Base-by-base conservation (phyloP, 768 basidiomycete genomes). In the Leccinum broughii region DNA sequence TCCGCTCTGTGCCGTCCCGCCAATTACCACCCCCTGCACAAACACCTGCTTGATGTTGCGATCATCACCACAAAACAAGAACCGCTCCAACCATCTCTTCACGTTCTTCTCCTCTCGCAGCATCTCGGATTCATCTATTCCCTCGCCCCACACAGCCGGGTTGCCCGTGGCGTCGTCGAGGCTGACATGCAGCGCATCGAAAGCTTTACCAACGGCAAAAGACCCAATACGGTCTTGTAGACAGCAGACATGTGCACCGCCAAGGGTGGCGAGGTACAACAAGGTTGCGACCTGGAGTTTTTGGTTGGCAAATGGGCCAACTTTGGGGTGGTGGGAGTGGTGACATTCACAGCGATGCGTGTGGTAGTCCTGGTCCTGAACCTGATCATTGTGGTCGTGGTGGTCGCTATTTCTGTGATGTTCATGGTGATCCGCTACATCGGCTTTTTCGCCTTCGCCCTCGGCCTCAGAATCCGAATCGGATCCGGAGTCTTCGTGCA, bases 251-350 rank as follows among this genome's bases (percentile, higher is more conserved):
- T 84, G 76, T 0, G 95, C 95, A 1, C 95, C 95, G 28, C 95
- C 95, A 10, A 89, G 76, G 3, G 95, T 98, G 5, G 95, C 94
- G 61, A 97, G 86, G 77, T 93, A 88, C 53, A 97, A 78, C 49
- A 96, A 78, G 1, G 91, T 84, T 6, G 87, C 75, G 32, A 92
- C 78, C 2, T 86, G 75, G 3, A 97, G 80, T 60, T 88, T 87
- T n/a, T 77, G 76, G 62, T 81, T 77, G 1, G 80, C 73, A 66
- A 88, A 88, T n/a, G 59, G 26, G 17, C 37, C 46, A 24, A 44
- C 14, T 7, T 49, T 34, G 44, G 20, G 17, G 6, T 35, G 3
- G 28, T 28, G 35, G 2, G 15, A 6, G 15, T 50, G 57, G 13
- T n/a, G n/a, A 7, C n/a, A 48, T 7, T 10, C 32, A 13, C n/a